Conservation (phyloP, 2,329 filamentous ascomycete genomes). For the Aspergillus sp. region DNA sequence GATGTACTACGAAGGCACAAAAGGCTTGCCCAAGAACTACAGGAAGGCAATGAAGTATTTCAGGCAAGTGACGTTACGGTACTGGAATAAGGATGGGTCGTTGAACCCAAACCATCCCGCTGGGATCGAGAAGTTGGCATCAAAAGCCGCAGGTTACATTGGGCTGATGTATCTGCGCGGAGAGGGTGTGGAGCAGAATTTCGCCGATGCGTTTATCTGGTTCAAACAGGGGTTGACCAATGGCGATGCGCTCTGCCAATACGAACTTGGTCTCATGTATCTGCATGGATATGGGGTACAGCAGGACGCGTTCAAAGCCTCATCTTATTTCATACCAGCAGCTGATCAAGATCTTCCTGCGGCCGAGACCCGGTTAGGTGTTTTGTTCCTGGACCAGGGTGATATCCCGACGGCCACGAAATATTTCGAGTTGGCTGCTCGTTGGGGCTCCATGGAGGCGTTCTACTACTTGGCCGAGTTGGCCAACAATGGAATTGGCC, state of each 20-base stretch:
- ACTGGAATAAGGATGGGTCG: conserved; percentile 82
- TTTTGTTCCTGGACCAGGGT: conserved; percentile 85
- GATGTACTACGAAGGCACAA: conserved; percentile 85
- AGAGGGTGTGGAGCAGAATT: conserved; percentile 81
- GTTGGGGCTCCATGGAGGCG: conserved; percentile 83
- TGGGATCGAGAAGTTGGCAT: conserved; percentile 75
- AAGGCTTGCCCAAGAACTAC: conserved; percentile 74
- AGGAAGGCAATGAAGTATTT: conserved; percentile 80
- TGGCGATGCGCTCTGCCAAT: conserved; percentile 81
- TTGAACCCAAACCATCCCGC: conserved; percentile 70
- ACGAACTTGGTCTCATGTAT: conserved; percentile 82
- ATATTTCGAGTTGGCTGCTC: conserved; percentile 85
- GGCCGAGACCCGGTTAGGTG: conserved; percentile 80
- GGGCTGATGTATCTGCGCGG: conserved; percentile 89
- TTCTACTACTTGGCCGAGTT: conserved; percentile 93
- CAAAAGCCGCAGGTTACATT: conserved; percentile 83
- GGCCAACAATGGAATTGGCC: conserved; percentile 76
- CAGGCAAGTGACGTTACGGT: conserved; percentile 74
- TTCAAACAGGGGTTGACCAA: conserved; percentile 77
- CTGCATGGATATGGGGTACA: conserved; percentile 75
- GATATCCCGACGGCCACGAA: conserved; percentile 78
- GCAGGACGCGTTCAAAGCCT: conserved; percentile 72
- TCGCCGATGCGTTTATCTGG: conserved; percentile 76
- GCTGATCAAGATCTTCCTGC: conserved; percentile 81
- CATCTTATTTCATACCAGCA: conserved; percentile 75